A percentile compares a stretch with the other conserved stretches of the same genome.
These are phyloP conservation scores for Geranium incanum DNA, from an alignment of 441 rosid species.

Conservation along the genomic window DNA sequence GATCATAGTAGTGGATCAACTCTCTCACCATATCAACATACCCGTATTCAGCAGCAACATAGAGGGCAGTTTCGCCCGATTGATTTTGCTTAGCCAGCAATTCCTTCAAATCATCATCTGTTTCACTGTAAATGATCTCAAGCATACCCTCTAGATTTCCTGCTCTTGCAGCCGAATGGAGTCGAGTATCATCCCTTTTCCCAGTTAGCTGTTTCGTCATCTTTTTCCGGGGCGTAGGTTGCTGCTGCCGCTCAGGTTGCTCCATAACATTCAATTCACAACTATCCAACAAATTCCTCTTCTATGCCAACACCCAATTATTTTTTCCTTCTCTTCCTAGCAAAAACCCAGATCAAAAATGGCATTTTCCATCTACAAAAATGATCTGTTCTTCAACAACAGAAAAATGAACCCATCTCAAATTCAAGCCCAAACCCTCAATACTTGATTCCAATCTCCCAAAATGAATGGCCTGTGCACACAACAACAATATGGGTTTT, in stretches of 20 bases:
- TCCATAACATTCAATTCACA: conserved; percentile 13
- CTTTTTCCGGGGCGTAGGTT: conserved; percentile 35
- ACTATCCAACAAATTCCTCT: conserved; percentile 6
- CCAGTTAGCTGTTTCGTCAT: conserved; percentile 75
- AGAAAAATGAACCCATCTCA: conserved; percentile 19
- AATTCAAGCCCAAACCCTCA: conserved; percentile 9
- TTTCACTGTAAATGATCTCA: conserved; percentile 36
- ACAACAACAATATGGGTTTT: not conserved
- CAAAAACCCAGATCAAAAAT: conserved; percentile 35
- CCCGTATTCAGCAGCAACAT: conserved; percentile 78
- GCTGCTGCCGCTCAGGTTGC: conserved; percentile 21
- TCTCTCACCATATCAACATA: conserved; percentile 58
- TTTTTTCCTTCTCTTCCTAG: conserved; percentile 24
- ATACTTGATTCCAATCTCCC: conserved; percentile 16
- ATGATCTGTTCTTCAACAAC: conserved; percentile 13
- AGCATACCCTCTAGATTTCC: conserved; percentile 44
- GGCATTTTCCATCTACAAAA: conserved; percentile 21
- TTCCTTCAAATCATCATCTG: conserved; percentile 36
- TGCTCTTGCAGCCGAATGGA: conserved; percentile 70
- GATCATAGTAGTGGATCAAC: conserved; percentile 70
- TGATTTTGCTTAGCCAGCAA: conserved; percentile 65
- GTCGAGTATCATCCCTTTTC: conserved; percentile 61
- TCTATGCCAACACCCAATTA: conserved; percentile 23
- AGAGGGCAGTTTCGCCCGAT: conserved; percentile 81
- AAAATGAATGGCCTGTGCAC: conserved; percentile 22